phyloP scores from a whole-genome alignment of 2,329 filamentous ascomycete species.

The Aspergillus ruber region DNA sequence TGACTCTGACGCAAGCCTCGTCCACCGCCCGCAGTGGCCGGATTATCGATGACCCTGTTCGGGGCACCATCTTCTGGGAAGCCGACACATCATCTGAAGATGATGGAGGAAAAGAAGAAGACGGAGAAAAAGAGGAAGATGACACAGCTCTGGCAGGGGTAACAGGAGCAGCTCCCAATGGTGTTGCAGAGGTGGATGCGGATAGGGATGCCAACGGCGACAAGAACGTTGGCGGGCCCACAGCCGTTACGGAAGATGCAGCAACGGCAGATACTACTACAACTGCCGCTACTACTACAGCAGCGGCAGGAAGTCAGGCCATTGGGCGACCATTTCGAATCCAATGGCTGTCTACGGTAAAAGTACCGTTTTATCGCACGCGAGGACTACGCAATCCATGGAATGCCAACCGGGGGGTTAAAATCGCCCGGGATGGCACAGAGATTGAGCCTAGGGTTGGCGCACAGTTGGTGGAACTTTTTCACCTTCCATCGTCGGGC shows the following conservation, averaged over 20 bases:
- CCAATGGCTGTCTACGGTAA: conserved; percentile 78
- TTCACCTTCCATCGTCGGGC: conserved; percentile 48
- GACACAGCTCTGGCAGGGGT: conserved; percentile 25
- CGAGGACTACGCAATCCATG: conserved; percentile 83
- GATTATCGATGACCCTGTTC: conserved; percentile 85
- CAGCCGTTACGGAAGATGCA: conserved; percentile 31
- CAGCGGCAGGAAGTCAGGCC: conserved; percentile 48
- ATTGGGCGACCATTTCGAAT: conserved; percentile 91
- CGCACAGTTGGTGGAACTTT: conserved; percentile 68
- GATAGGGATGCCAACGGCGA: conserved; percentile 26
- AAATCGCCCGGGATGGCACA: conserved; percentile 90
- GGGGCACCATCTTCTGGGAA: conserved; percentile 98
- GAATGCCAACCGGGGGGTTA: conserved; percentile 93
- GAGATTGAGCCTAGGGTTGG: conserved; percentile 82
- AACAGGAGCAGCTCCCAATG: background rate
- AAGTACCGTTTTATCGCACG: conserved; percentile 82
- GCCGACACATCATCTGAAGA: conserved; percentile 57
- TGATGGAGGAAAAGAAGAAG: conserved; percentile 24
- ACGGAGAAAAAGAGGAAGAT: conserved; percentile 36
- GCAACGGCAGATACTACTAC: conserved; percentile 14
- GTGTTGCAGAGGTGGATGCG: no score
- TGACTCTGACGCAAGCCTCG: conserved; percentile 72
- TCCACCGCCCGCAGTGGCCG: conserved; percentile 71
- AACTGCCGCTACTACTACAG: background rate
- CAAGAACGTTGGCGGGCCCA: conserved; percentile 44